Percentiles rank a stretch among this genome's conserved stretches.
phyloP scores from a whole-genome alignment of 139 green algal genomes.

The Chlorella sp. region DNA sequence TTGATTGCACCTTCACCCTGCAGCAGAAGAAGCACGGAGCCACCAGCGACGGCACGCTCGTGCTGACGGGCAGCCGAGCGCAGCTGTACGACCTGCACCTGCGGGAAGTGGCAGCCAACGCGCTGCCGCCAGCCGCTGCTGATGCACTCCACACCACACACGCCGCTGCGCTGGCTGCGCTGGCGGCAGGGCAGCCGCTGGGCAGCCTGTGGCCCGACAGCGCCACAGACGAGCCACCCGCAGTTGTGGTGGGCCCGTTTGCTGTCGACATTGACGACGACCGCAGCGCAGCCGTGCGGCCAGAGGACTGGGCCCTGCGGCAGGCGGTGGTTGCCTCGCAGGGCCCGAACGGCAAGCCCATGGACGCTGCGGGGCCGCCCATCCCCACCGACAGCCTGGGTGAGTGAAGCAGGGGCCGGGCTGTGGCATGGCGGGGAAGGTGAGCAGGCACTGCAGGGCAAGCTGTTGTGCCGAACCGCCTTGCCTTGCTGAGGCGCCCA shows the following conservation, averaged over 20 bases:
- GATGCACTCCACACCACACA: not conserved
- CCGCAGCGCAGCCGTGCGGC: not conserved
- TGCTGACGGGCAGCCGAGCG: not conserved
- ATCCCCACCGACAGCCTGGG: slow-evolving; percentile 7
- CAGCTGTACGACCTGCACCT: not conserved
- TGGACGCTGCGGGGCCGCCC: not conserved
- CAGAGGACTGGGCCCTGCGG: not conserved
- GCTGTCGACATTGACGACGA: not conserved
- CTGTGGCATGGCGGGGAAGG: not conserved
- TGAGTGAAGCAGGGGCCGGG: not conserved
- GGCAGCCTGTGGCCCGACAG: not conserved
- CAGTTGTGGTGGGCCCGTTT: not conserved
- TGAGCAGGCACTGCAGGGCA: not conserved
- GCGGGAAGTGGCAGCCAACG: not conserved
- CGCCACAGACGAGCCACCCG: not conserved
- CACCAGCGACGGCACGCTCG: not conserved
- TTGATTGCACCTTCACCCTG: slow-evolving; percentile 3
- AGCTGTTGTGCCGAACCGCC: no score
- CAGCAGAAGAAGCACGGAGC: not conserved
- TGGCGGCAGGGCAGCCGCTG: not conserved
- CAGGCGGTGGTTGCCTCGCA: not conserved
- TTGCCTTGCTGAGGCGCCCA: no score
- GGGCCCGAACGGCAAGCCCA: not conserved
- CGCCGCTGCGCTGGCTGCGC: not conserved
- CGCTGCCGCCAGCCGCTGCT: not conserved